Conservation (phyloP, 768 basidiomycete species). For the Gloeopeniophorella convolvens region DNA sequence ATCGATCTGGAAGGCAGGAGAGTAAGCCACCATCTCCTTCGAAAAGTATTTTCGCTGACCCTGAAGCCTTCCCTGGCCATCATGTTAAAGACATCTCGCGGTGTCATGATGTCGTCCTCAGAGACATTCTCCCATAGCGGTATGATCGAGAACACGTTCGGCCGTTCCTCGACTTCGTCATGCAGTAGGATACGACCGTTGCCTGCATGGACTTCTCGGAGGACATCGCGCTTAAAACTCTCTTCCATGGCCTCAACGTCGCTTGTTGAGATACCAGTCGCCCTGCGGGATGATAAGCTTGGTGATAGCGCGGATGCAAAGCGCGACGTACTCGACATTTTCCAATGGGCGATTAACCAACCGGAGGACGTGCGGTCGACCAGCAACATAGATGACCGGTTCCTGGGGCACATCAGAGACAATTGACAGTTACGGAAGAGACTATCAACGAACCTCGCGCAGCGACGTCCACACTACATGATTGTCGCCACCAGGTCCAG, state of each 20-base stretch:
- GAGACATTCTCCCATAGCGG: conserved; percentile 91
- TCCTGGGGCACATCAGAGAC: conserved; percentile 49
- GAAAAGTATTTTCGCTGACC: conserved; percentile 32
- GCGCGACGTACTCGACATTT: conserved; percentile 77
- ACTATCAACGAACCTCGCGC: conserved; percentile 56
- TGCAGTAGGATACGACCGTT: conserved; percentile 83
- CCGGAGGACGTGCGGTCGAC: conserved; percentile 85
- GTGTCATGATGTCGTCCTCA: conserved; percentile 81
- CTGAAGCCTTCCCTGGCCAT: conserved; percentile 72
- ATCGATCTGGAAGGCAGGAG: conserved; percentile 50
- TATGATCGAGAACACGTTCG: conserved; percentile 84
- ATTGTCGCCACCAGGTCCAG: conserved; percentile 68
- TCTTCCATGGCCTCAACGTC: conserved; percentile 91
- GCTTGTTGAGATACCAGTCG: conserved; percentile 86
- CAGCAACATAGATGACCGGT: conserved; percentile 86
- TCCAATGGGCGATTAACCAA: conserved; percentile 82
- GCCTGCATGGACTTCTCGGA: conserved; percentile 67
- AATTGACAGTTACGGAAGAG: conserved; percentile 1
- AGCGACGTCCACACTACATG: conserved; percentile 91
- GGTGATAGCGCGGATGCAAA: background rate
- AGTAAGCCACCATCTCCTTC: too few species aligned
- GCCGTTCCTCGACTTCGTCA: conserved; percentile 91
- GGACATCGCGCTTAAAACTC: conserved; percentile 79
- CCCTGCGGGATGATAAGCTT: conserved; percentile 38
- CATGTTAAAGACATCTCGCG: conserved; percentile 72